phyloP scores from a whole-genome alignment of 2,329 filamentous ascomycete genomes.

The Trichophyton equinum region DNA sequence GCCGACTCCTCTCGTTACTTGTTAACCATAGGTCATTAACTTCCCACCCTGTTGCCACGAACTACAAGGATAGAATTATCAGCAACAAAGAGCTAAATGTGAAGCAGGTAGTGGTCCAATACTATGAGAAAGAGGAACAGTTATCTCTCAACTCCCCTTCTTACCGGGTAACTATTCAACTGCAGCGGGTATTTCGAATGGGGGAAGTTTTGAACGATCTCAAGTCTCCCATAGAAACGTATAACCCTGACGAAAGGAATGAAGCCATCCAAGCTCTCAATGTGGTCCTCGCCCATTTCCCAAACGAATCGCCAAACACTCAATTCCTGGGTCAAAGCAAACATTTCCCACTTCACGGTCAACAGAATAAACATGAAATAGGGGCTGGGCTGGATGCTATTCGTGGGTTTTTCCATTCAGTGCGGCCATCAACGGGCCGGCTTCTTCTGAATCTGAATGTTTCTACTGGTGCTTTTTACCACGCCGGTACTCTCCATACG shows the following conservation, averaged over 20 bases:
- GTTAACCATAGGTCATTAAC: conserved; percentile 22
- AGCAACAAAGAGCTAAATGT: conserved; percentile 21
- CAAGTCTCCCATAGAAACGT: conserved; percentile 22
- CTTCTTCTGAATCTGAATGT: conserved; percentile 53
- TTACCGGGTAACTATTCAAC: background rate
- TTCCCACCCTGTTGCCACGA: conserved; percentile 24
- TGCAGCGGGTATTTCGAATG: conserved; percentile 9
- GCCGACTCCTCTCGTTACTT: conserved; percentile 38
- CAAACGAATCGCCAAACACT: conserved; percentile 31
- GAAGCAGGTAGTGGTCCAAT: conserved; percentile 22
- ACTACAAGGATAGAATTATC: conserved; percentile 29
- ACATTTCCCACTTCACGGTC: conserved; percentile 39
- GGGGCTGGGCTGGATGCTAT: conserved; percentile 43
- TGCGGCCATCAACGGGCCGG: conserved; percentile 45
- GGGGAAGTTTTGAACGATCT: conserved; percentile 36
- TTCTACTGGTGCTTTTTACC: conserved; percentile 47
- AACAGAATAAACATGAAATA: conserved; percentile 30
- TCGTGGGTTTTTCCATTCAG: conserved; percentile 51
- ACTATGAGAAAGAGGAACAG: conserved; percentile 17
- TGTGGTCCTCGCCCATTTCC: conserved; percentile 41
- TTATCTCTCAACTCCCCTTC: conserved; percentile 19
- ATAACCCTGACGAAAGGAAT: conserved; percentile 29
- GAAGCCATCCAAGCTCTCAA: conserved; percentile 47
- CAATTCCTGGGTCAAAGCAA: conserved; percentile 26
- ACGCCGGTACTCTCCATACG: conserved; percentile 21